Evolutionary conservation across 441 rosid species (phyloP).

Genomic region (Sinapis alba): DNA sequence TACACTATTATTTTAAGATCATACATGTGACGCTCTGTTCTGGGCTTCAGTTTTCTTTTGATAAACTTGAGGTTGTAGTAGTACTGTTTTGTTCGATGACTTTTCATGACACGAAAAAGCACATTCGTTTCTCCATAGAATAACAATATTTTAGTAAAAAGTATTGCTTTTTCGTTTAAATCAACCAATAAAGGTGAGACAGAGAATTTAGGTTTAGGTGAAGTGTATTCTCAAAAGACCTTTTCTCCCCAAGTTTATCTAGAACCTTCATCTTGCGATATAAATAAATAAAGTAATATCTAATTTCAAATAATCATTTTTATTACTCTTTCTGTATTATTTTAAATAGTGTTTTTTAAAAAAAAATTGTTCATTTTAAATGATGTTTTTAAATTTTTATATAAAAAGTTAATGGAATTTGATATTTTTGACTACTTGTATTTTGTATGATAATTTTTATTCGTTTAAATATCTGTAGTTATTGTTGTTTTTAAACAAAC

Average conservation of each 20-base stretch:
- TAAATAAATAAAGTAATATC: not conserved
- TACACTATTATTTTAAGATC: no score
- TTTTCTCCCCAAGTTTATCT: constrained; percentile 18
- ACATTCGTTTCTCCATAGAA: constrained; percentile 15
- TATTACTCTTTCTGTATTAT: no score
- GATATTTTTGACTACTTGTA: no score
- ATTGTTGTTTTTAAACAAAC: no score
- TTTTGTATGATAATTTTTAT: no score
- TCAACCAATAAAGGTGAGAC: constrained; percentile 12
- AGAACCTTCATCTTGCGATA: constrained; percentile 15
- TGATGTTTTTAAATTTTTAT: no score
- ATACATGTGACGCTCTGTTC: not conserved
- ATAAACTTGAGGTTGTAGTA: not conserved
- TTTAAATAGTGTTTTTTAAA: no score
- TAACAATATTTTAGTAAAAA: constrained; percentile 3
- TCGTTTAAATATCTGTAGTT: no score
- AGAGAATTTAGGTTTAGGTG: constrained; percentile 17
- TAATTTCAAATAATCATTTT: not conserved
- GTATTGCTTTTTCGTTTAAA: not conserved
- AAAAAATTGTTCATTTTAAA: no score
- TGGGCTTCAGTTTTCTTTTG: not conserved
- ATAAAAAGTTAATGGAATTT: no score
- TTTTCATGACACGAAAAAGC: constrained; percentile 34
- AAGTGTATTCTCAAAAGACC: constrained; percentile 14
- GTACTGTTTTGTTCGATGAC: constrained; percentile 8